Conservation (phyloP, 73 alveolate species). For the Paramecium sonneborni region DNA sequence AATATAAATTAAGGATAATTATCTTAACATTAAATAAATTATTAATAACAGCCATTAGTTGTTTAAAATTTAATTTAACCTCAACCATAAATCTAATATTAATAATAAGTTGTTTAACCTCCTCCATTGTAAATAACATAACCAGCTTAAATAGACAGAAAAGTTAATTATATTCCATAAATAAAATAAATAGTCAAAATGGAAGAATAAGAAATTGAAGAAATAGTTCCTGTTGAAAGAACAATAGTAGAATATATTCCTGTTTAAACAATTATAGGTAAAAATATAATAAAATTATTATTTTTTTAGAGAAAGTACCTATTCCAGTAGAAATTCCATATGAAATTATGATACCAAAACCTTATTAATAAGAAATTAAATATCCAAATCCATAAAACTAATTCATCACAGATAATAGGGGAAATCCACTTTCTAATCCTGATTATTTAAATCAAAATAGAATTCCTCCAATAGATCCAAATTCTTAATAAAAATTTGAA, state of each 20-base stretch:
- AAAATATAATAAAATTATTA: background rate
- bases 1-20: background rate
- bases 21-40: background rate
- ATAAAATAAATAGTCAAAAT: background rate
- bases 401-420: background rate
- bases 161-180: constrained; percentile 7
- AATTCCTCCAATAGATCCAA: background rate
- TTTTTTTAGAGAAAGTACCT: background rate
- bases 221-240: constrained; percentile 14
- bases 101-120: background rate
- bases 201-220: constrained; percentile 41
- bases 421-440: background rate
- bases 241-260: constrained; percentile 40
- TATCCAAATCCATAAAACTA: background rate
- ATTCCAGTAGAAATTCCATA: background rate
- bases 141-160: constrained; percentile 28
- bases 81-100: constrained; percentile 18
- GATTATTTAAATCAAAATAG: background rate
- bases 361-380: background rate
- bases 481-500: background rate
- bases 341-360: background rate
- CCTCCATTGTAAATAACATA: constrained; percentile 17
- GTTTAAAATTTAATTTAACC: constrained; percentile 41
- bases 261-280: constrained; percentile 43
- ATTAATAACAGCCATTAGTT: constrained; percentile 25